Conservation (phyloP, 2,329 filamentous ascomycete genomes). For the Lecanosticta acicola region DNA sequence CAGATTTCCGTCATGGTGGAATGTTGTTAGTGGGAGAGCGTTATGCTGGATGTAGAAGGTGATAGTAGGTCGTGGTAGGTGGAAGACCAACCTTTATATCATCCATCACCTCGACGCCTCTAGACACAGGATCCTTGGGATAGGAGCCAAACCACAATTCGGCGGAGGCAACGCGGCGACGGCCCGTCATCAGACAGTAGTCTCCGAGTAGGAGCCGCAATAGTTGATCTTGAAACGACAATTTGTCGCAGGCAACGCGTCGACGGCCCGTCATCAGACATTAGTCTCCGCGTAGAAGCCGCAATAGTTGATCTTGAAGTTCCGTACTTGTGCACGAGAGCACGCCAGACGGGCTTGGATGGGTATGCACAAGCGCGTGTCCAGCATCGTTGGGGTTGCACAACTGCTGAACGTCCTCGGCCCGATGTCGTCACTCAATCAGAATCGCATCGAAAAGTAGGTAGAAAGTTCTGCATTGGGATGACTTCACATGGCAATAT, state of each 20-base stretch:
- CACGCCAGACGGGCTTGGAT: too few relatives aligned
- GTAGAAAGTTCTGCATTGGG: not conserved
- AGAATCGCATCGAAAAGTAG: not conserved
- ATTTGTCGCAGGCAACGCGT: not conserved
- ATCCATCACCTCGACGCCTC: not conserved
- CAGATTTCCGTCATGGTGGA: not conserved
- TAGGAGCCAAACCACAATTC: not conserved
- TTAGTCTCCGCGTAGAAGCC: not conserved
- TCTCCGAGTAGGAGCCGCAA: not conserved
- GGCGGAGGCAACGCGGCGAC: not conserved
- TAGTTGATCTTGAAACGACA: not conserved
- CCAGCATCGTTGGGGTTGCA: too few relatives aligned
- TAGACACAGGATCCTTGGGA: not conserved
- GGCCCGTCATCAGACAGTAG: not conserved
- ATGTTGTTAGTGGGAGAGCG: too few relatives aligned
- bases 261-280: not conserved
- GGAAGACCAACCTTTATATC: not conserved
- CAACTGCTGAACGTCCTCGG: not conserved
- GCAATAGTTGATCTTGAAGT: too few relatives aligned
- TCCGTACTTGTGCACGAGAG: too few relatives aligned
- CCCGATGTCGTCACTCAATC: not conserved
- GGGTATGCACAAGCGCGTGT: too few relatives aligned
- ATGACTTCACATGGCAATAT: not conserved
- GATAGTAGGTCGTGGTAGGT: not conserved
- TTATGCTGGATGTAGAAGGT: not conserved